These are phyloP conservation scores for Pythium insidiosum DNA, from an alignment of 352 stramenopile species.

Conservation along the genomic window DNA sequence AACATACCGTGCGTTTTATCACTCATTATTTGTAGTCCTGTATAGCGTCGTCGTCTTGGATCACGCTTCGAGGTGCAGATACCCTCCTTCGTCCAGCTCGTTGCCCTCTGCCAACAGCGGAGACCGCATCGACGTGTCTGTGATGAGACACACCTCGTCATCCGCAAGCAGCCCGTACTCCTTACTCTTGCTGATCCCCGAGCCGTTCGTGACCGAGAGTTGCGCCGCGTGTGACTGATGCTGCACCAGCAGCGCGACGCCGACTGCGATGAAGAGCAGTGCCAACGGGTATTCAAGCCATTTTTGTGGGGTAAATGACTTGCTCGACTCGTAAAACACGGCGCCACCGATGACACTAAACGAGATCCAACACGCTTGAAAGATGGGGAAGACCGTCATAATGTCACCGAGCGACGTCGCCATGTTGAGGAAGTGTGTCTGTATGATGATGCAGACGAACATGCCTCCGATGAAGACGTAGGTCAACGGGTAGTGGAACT, in stretches of 20 bases:
- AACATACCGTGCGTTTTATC: too few species aligned
- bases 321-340: constrained; percentile 77
- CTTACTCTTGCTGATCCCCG: constrained; percentile 15
- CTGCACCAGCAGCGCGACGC: constrained; percentile 69
- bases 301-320: constrained; percentile 40
- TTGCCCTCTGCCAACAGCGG: constrained; percentile 36
- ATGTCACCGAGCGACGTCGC: constrained; percentile 76
- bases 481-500: constrained; percentile 79
- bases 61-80: constrained; percentile 37
- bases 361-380: constrained; percentile 84
- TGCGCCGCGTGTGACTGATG: constrained; percentile 25
- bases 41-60: too few species aligned
- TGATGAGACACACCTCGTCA: constrained; percentile 51
- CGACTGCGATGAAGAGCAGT: constrained; percentile 51
- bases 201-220: background rate
- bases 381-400: constrained; percentile 87
- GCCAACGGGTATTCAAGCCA: constrained; percentile 72
- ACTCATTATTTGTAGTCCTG: too few species aligned
- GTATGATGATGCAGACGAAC: constrained; percentile 79
- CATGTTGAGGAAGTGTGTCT: constrained; percentile 86
- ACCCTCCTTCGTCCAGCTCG: constrained; percentile 31
- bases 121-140: constrained; percentile 58
- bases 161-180: constrained; percentile 25
- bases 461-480: constrained; percentile 85
- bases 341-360: constrained; percentile 81